phyloP scores from a whole-genome alignment of 2,329 filamentous ascomycete species.

The Xylaria sp. region DNA sequence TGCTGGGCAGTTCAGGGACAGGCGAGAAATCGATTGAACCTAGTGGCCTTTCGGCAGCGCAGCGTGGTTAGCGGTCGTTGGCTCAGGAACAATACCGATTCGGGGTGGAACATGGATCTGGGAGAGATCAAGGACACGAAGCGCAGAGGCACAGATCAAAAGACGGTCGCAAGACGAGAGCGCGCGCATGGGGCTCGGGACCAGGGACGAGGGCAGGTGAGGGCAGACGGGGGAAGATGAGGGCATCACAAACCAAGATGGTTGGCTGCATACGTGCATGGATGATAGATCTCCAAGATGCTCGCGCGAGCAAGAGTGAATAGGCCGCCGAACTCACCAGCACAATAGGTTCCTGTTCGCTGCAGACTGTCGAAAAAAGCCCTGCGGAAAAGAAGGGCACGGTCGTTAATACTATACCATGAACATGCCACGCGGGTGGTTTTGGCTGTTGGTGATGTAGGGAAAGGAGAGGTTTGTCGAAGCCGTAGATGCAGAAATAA shows the following conservation, averaged over 20 bases:
- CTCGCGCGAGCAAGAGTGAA: conserved; percentile 8
- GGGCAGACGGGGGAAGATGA: conserved; percentile 4
- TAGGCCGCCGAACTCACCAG: conserved; percentile 30
- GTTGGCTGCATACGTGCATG: conserved; percentile 28
- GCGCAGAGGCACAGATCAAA: conserved; percentile 29
- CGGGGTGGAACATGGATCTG: conserved; percentile 14
- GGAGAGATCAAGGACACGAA: conserved; percentile 22
- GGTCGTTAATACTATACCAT: background rate
- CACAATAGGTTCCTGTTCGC: conserved; percentile 13
- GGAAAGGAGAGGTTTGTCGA: conserved; percentile 26
- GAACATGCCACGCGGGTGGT: conserved; percentile 15
- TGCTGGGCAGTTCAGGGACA: conserved; percentile 33
- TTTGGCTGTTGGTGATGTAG: conserved; percentile 17
- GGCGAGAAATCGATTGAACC: conserved; percentile 23
- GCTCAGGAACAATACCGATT: conserved; percentile 5
- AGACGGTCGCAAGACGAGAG: conserved; percentile 16
- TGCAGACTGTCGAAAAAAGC: conserved; percentile 13
- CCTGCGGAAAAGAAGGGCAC: conserved; percentile 7
- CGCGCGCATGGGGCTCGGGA: background rate
- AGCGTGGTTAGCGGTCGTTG: conserved; percentile 29
- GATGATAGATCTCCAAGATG: conserved; percentile 22
- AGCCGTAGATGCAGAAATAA: conserved; percentile 34
- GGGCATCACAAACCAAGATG: conserved; percentile 31
- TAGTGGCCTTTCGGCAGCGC: conserved; percentile 21
- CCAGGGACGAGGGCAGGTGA: conserved; percentile 7